Evolutionary conservation across 2,329 filamentous ascomycete species (phyloP).

Genomic region (Chaetomium strumarium): DNA sequence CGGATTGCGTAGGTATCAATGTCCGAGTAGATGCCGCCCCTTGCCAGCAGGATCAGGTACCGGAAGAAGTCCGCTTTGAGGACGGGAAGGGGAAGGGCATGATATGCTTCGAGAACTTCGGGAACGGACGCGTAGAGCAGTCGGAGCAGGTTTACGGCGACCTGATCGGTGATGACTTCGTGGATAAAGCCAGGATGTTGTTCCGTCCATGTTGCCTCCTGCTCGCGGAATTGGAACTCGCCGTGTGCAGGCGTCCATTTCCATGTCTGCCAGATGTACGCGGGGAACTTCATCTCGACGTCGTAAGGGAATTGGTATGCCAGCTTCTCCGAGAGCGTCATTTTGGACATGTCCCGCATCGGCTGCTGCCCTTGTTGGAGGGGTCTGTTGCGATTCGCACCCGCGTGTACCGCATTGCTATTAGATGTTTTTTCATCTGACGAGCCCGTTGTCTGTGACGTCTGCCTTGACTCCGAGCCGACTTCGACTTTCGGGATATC

Average conservation of each 20-base stretch:
- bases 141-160: constrained; percentile 72
- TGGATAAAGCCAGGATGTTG: constrained; percentile 88
- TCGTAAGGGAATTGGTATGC: constrained; percentile 94
- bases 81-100: constrained; percentile 65
- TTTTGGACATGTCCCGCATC: constrained; percentile 63
- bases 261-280: constrained; percentile 99
- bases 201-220: constrained; percentile 85
- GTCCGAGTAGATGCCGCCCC: constrained; percentile 70
- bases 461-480: constrained; percentile 20
- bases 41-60: constrained; percentile 60
- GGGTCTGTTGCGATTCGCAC: constrained; percentile 18
- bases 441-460: constrained; percentile 21
- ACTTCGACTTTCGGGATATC: constrained; percentile 22
- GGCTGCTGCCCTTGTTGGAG: constrained; percentile 46
- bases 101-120: constrained; percentile 72
- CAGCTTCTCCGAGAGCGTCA: constrained; percentile 73
- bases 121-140: constrained; percentile 82
- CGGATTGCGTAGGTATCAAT: constrained; percentile 87
- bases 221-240: constrained; percentile 72
- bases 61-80: constrained; percentile 76
- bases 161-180: constrained; percentile 91
- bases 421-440: constrained; percentile 2
- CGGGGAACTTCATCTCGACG: constrained; percentile 80
- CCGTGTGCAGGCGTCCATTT: constrained; percentile 74
- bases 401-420: constrained; percentile 12